Base-by-base conservation (phyloP, 164 flowering plant genomes). In the Piper longum region DNA sequence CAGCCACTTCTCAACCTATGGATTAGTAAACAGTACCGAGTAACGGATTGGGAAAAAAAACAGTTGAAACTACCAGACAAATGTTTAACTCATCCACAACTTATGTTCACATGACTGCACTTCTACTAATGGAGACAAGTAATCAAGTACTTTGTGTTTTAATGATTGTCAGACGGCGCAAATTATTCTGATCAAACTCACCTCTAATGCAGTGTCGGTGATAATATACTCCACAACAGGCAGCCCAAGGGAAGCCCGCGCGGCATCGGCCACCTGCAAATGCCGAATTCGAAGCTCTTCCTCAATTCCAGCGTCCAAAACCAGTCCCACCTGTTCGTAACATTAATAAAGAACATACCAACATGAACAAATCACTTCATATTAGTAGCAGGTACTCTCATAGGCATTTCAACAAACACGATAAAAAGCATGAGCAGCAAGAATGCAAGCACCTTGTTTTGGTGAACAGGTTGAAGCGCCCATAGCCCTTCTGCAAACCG, bases 171-270 rank as follows among this genome's bases (percentile, higher is more conserved):
- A 5, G 14, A 48, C 14, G 14, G 14, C 9, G 3, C 3, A 48
- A 9, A 48, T 2, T 48, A 12, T 5, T 8, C 14, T 9, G 52
- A 48, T 5, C 52, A 48, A 14, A 48, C 11, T 12, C 41, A 84
- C 97, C 95, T 79, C 67, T 51, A 87, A 68, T 55, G 92, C 83
- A 41, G 83, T 74, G 63, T 87, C 95, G 13, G 95, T 87, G 56
- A 90, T 80, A 69, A 74, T 70, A 75, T 81, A 90, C 61, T 86
- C 95, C 54, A 84, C 57, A 63, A 90, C 75, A 57, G 97, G 90
- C 82, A 87, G 71, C 48, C 97, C 97, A 71, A 90, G 92, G 62
- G 97, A 87, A 71, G 97, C 95, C 69, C 95, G 79, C 41, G 86
- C 65, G 9, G 95, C 91, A 84, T 90, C 95, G 66, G 83, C 91